Evolutionary conservation across 495 filamentous ascomycete species (phyloP), one percentile per base, ranked within the genome.

Genomic region (Xylaria palmicola): DNA sequence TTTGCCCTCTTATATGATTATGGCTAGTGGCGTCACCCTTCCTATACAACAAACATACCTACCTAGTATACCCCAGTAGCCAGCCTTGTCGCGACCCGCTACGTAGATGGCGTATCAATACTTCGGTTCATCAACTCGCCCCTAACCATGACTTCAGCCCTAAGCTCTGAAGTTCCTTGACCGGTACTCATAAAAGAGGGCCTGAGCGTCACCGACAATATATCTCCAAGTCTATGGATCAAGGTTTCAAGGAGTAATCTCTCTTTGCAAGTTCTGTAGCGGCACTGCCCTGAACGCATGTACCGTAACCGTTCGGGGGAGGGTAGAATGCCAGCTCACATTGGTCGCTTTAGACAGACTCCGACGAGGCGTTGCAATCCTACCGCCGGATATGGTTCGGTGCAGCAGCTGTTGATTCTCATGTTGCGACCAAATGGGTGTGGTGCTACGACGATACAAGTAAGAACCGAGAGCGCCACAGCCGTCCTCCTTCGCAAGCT

Each of bases 31-130:
- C 24, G 24, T 13, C 24, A 17, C n/a, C 13, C 27, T 40, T 17
- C 20, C 10, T 26, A 26, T 19, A 36, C 32, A n/a, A 4, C 27
- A 30, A 55, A 22, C 34, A 13, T 6, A 12, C 22, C 10, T 34
- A 36, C 22, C 4, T 4, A 12, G 4, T 10, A 34, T 22, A 52
- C n/a, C 19, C 49, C 37, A 19, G 17, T 52, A n/a, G 39, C 37
- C 39, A 70, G 68, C 68, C 68, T 70, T 39, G 65, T 65, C 49
- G 34, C 63, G 64, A 57, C 30, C 56, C 60, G 68, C 68, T 60
- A 68, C 45, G 44, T 45, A 45, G 37, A 55, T 68, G 65, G 37
- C 37, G 60, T 62, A 62, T 68, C 60, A 60, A 65, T 60, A 27
- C 59, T 62, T 65, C 65, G 68, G 68, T 70, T 13, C 17, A 24